Evolutionary conservation across 257 asterid genomes (phyloP), one percentile per base, ranked within the genome.

Genomic region (Sherardia arvensis): DNA sequence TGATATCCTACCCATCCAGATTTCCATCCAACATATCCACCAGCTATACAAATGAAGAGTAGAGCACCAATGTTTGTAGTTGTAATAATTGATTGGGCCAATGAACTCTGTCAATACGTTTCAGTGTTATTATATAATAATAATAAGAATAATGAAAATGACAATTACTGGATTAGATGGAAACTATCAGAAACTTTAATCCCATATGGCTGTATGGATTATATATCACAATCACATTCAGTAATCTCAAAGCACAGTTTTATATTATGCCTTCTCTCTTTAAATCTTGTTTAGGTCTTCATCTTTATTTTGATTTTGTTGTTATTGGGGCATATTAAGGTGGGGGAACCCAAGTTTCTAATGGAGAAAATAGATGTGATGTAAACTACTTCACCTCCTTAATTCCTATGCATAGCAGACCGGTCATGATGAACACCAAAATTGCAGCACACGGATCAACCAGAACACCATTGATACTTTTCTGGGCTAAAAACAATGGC

Each of bases 401-500:
- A 66, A 76, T 76, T 18, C 82, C 82, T 14, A 70, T 67, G 71
- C 82, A 77, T 56, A 77, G 61, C 30, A 73, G 71, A 22, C 70
- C 68, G 17, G 82, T 77, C 29, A 70, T 57, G 49, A 77, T 22
- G 49, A 73, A 61, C 70, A 77, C 82, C 69, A 77, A 53, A 49
- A 77, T 45, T 69, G 82, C 79, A 45, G 82, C 82, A 77, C 78
- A 65, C 17, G 81, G 81, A 59, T 76, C 78, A 30, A 76, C 75
- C 36, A 72, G 26, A 57, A 76, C 58, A 23, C 78, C 81, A 40
- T 23, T 64, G 38, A 76, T 53, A 25, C 70, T 72, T 49, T 66
- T 77, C 38, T 74, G 78, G 48, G 75, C 71, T 61, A 76, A 68
- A 45, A 72, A 33, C 45, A 61, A 49, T 15, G 81, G 78, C 56